Base-by-base conservation (phyloP, 495 filamentous ascomycete species). In the Letharia columbiana region DNA sequence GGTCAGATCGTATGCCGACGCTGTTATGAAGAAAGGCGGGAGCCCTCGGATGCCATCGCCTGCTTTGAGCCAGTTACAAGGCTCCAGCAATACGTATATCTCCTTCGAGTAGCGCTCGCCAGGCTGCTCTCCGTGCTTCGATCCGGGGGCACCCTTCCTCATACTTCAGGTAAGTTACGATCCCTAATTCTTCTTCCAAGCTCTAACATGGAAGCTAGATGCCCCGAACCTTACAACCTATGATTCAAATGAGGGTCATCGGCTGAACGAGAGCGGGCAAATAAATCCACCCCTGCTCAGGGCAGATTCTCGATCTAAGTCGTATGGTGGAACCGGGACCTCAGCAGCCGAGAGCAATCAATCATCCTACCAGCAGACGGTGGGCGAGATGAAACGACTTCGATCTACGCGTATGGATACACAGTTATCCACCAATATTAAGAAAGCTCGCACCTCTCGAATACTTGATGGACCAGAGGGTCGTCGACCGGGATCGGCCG, bases 321-420 rank as follows among this genome's bases (percentile, higher is more conserved):
- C 91, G 7, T 87, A 87, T 73, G 85, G 80, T 28, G 90, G 85
- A 17, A 82, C 83, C n/a, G 89, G 85, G 18, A 81, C 83, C 40
- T 83, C 89, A 62, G 78, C 76, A 65, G 76, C 80, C 35, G 80
- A 88, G 58, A 66, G 68, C 28, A 69, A 67, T 40, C 86, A 85
- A 71, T 89, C 88, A 39, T 92, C 91, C 20, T 96, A 98, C 71
- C 92, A 96, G 75, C 93, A 95, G 75, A 94, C 93, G 35, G 88
- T 99, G 58, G 93, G 92, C 64, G 92, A 98, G 77, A 95, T 99
- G 77, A 87, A 89, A 65, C 83, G 94, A 66, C 76, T 98, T 62
- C 86, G 92, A 63, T 98, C 94, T 57, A 96, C 92, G 33, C 87
- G 95, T 33, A 87, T 98, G 75, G 93, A 98, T 69, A 91, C 92